phyloP scores from a whole-genome alignment of 2,329 filamentous ascomycete genomes.

The Sphaerostilbella broomeana region DNA sequence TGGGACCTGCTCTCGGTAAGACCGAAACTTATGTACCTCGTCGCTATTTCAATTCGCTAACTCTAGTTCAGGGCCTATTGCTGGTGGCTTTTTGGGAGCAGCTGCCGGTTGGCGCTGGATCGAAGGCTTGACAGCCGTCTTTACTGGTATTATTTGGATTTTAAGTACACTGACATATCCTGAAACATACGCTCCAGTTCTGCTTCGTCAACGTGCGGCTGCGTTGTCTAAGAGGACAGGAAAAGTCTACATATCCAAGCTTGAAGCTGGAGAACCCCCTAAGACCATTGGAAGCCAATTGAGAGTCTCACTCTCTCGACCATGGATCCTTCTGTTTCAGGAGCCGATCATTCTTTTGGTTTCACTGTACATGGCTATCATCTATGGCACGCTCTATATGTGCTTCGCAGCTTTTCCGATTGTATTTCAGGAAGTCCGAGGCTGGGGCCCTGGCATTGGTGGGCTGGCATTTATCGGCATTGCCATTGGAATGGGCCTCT shows the following conservation, averaged over 20 bases:
- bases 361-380: constrained; percentile 57
- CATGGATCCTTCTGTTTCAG: constrained; percentile 57
- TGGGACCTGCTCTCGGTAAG: constrained; percentile 50
- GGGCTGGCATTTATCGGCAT: constrained; percentile 60
- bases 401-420: constrained; percentile 52
- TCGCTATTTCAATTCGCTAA: not conserved
- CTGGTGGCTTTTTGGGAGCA: constrained; percentile 56
- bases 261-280: constrained; percentile 38
- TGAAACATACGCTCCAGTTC: constrained; percentile 53
- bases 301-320: constrained; percentile 51
- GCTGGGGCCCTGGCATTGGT: constrained; percentile 52
- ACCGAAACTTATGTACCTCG: not conserved
- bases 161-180: constrained; percentile 44
- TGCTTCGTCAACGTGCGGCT: constrained; percentile 47
- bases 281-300: constrained; percentile 43
- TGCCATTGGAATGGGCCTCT: constrained; percentile 55
- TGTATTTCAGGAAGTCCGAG: constrained; percentile 52
- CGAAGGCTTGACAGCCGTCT: constrained; percentile 54
- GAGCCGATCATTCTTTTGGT: constrained; percentile 62
- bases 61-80: constrained; percentile 45
- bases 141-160: constrained; percentile 54
- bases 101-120: constrained; percentile 59
- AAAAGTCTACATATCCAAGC: constrained; percentile 47
- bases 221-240: constrained; percentile 46
- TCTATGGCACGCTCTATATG: constrained; percentile 50